A percentile compares a stretch with the other conserved stretches of the same genome.
phyloP scores from a whole-genome alignment of 306 rosid species.

The Lathyrus sativus region DNA sequence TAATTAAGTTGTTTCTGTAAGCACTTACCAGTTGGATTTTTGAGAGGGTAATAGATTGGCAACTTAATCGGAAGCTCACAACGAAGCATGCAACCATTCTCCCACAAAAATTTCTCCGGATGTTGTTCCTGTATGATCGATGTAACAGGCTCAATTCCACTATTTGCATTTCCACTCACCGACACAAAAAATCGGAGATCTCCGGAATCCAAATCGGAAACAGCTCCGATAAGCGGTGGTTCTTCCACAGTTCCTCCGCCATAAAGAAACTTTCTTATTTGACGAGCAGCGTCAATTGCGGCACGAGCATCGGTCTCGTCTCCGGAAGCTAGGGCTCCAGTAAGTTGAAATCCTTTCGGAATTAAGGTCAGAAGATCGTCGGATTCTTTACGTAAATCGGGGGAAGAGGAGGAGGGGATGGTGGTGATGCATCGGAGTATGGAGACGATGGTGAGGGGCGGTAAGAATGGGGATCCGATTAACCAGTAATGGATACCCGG shows the following conservation, averaged over 20 bases:
- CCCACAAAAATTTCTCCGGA: slow-evolving; percentile 73
- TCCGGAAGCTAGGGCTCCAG: slow-evolving; percentile 66
- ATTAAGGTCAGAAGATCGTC: slow-evolving; percentile 67
- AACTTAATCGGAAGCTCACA: slow-evolving; percentile 75
- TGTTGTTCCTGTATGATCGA: slow-evolving; percentile 49
- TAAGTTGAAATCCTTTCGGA: slow-evolving; percentile 64
- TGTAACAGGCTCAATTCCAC: slow-evolving; percentile 41
- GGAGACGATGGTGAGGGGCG: slow-evolving; percentile 77
- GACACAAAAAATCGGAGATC: slow-evolving; percentile 56
- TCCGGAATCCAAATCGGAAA: slow-evolving; percentile 44
- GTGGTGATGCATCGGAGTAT: slow-evolving; percentile 62
- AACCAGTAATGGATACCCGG: slow-evolving; percentile 71
- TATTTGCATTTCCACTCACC: slow-evolving; percentile 35
- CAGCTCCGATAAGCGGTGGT: slow-evolving; percentile 62
- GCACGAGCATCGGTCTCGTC: slow-evolving; percentile 45
- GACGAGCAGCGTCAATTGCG: slow-evolving; percentile 52
- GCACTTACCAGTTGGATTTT: slow-evolving; percentile 56
- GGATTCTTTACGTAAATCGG: slow-evolving; percentile 66
- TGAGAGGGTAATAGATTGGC: slow-evolving; percentile 64
- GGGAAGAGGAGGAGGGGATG: slow-evolving; percentile 41
- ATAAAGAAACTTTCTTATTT: slow-evolving; percentile 50
- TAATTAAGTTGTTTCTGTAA: background rate
- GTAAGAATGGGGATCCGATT: slow-evolving; percentile 80
- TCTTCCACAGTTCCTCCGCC: slow-evolving; percentile 38
- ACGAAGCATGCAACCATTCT: slow-evolving; percentile 75